Conservation (phyloP, 2,329 filamentous ascomycete genomes). For the Dactylellina drechsleri region DNA sequence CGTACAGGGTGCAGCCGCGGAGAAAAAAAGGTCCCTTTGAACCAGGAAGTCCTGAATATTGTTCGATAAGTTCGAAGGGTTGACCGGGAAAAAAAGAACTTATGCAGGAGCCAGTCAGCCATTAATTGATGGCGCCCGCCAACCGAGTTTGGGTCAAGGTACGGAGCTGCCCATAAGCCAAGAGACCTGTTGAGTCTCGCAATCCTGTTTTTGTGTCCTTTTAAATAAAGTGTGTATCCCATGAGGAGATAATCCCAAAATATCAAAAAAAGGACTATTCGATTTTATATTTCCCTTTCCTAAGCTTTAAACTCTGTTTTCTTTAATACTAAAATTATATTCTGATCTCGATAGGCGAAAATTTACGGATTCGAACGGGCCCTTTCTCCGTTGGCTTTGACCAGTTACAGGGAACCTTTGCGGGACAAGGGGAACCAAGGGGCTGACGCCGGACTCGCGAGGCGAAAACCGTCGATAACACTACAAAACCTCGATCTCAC, state of each 20-base stretch:
- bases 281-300: background rate
- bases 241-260: background rate
- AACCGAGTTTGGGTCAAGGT: background rate
- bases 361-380: background rate
- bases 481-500: constrained; percentile 34
- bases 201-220: constrained; percentile 21
- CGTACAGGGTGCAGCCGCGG: background rate
- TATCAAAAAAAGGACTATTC: background rate
- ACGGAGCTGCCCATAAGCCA: background rate
- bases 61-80: too few relatives aligned
- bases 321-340: background rate
- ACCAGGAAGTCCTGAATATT: background rate
- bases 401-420: background rate
- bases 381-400: background rate
- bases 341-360: background rate
- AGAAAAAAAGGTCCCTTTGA: background rate
- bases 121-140: background rate
- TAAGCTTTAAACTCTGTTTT: background rate
- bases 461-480: constrained; percentile 33
- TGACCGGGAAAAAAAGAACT: too few relatives aligned
- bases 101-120: background rate
- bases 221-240: background rate
- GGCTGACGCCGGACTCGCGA: background rate
- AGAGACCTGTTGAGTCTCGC: constrained; percentile 11
- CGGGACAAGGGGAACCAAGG: constrained; percentile 17